Evolutionary conservation across 2,329 filamentous ascomycete genomes (phyloP).

Genomic region (Nothopassalora personata): DNA sequence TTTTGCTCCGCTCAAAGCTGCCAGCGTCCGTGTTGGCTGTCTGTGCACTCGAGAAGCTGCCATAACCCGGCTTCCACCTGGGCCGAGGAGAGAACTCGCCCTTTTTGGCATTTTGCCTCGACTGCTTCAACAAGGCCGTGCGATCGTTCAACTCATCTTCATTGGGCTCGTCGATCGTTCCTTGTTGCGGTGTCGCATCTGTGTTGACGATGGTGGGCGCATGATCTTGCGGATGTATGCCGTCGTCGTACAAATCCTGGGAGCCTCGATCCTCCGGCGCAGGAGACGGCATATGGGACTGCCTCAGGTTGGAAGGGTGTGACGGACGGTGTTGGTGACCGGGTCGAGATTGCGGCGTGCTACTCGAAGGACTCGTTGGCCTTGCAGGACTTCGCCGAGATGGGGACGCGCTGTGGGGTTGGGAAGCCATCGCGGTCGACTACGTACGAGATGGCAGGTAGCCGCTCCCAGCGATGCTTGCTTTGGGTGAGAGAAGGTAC

Average conservation of each 20-base stretch:
- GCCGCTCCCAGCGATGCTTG: neutral
- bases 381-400: constrained; percentile 5
- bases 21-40: constrained; percentile 15
- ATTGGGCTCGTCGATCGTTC: constrained; percentile 19
- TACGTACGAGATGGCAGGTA: neutral
- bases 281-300: constrained; percentile 40
- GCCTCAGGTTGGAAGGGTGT: constrained; percentile 34
- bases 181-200: constrained; percentile 12
- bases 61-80: constrained; percentile 47
- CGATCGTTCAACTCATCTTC: constrained; percentile 34
- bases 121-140: constrained; percentile 36
- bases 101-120: constrained; percentile 21
- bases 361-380: constrained; percentile 9
- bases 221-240: constrained; percentile 33
- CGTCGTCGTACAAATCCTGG: constrained; percentile 20
- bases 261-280: constrained; percentile 39
- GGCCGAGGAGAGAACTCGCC: constrained; percentile 61
- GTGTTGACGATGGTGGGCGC: constrained; percentile 28
- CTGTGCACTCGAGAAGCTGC: constrained; percentile 35
- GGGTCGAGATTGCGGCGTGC: constrained; percentile 4
- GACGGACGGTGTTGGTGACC: constrained; percentile 25
- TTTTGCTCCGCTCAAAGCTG: constrained; percentile 29
- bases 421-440: neutral
- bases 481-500: neutral
- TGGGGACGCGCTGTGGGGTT: neutral